A percentile compares a stretch with the other conserved stretches of the same genome.
Conservation (phyloP, 495 filamentous ascomycete genomes). For the Penicillium robsamsonii region DNA sequence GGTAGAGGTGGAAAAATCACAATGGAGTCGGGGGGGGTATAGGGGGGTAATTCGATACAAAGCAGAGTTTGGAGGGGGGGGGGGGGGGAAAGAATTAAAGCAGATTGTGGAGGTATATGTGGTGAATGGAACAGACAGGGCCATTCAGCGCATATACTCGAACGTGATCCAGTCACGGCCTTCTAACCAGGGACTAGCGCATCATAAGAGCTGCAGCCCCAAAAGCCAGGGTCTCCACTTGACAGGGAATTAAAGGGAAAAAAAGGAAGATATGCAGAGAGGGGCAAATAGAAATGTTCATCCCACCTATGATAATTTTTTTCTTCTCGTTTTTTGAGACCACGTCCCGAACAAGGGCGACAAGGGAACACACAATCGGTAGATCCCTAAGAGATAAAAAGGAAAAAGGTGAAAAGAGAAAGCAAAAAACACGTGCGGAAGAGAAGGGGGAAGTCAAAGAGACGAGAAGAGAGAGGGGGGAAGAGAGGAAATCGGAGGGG, state of each 20-base stretch:
- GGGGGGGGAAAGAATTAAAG: slow-evolving; percentile 3
- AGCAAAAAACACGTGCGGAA: slow-evolving; percentile 6
- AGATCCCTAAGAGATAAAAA: not conserved
- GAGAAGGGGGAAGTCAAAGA: slow-evolving; percentile 17
- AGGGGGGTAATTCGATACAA: slow-evolving; percentile 10
- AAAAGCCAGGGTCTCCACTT: slow-evolving; percentile 4
- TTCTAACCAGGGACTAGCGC: slow-evolving; percentile 3
- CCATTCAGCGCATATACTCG: slow-evolving; percentile 22
- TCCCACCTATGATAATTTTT: slow-evolving; percentile 18
- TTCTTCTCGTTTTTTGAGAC: not conserved
- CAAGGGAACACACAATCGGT: not conserved
- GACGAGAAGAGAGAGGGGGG: slow-evolving; percentile 16
- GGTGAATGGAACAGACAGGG: not conserved
- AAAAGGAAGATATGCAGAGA: slow-evolving; percentile 10
- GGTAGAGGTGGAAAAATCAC: not conserved
- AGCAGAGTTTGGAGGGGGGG: slow-evolving; percentile 4
- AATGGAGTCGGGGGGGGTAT: not conserved
- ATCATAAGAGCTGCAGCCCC: slow-evolving; percentile 10
- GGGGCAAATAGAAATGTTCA: slow-evolving; percentile 20
- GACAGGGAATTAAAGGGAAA: slow-evolving; percentile 2
- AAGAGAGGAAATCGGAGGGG: slow-evolving; percentile 21
- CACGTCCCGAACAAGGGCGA: not conserved
- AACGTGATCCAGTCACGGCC: slow-evolving; percentile 11
- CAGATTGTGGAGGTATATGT: slow-evolving; percentile 4
- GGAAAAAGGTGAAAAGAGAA: slow-evolving; percentile 5